Evolutionary conservation across 768 basidiomycete genomes (phyloP), one percentile per base, ranked within the genome.

Genomic region (Boletus reticuloceps): DNA sequence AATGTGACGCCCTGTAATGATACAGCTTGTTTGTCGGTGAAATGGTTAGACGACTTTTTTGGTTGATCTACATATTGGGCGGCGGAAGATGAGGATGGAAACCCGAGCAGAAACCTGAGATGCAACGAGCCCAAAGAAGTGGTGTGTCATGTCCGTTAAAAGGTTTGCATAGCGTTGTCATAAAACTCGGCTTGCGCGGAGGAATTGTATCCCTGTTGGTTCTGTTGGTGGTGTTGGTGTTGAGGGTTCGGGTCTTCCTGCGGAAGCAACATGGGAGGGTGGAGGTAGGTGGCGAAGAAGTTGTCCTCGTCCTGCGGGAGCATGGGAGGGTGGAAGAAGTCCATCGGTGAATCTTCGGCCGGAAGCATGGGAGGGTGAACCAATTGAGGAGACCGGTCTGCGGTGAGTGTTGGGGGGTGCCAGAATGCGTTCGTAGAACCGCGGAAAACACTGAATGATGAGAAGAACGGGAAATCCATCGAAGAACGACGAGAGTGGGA

Each of bases 351-450:
- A 52, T 89, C 86, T 34, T 83, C 83, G 6, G 72, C 53, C 0
- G 82, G 81, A 4, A 86, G 75, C 86, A 88, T 86, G 3, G 86
- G 85, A 10, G 88, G 88, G 56, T 90, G 88, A 58, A 85, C 77
- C 39, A 83, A 67, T 19, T 79, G 76, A 2, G 82, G 81, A 5
- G 84, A 84, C 52, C 78, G 73, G 27, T 79, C 80, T 58, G 82
- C 81, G 5, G 81, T 74, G 60, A 87, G 77, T 79, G 87, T 86
- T 11, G 88, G 85, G 4, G 89, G 88, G 69, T 91, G 89, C 88
- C 88, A 90, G 63, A 88, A 86, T 9, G 85, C 58, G 31, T 72
- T 81, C 0, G 78, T 80, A 6, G 79, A 80, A 6, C 81, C 83
- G 16, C 84, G 74, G 29, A 84, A 71, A 5, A 80, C 76, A n/a